Percentiles rank a stretch among this genome's conserved stretches.
Conservation (phyloP, 2,329 filamentous ascomycete species). For the Cercospora sp. region DNA sequence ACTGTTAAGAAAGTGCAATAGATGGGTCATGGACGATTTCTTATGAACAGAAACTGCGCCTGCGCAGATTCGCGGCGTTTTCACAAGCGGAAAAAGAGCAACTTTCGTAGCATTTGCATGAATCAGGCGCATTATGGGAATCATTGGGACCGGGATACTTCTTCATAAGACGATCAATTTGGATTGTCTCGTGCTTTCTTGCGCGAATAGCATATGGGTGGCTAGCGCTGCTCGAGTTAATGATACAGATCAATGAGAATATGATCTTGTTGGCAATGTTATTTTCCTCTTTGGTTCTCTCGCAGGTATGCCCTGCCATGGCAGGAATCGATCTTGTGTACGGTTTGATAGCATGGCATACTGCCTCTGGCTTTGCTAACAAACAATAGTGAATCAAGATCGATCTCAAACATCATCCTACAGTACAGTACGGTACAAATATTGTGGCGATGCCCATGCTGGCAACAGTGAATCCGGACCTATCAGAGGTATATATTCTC, state of each 20-base stretch:
- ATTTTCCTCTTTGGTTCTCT: neutral
- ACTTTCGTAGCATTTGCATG: conserved; percentile 1
- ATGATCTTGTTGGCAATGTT: neutral
- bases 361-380: neutral
- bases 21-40: neutral
- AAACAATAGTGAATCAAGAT: neutral
- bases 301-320: no score
- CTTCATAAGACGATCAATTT: neutral
- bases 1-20: conserved; percentile 41
- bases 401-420: neutral
- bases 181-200: neutral
- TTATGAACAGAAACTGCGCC: conserved; percentile 6
- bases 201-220: neutral
- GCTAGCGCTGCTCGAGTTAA: conserved; percentile 9
- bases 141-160: neutral
- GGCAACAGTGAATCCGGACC: neutral
- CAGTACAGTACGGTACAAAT: neutral
- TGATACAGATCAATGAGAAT: neutral
- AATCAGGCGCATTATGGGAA: neutral
- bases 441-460: neutral
- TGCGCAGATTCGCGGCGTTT: conserved; percentile 12
- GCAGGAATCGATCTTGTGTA: no score
- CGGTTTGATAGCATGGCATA: neutral
- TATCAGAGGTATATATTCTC: neutral
- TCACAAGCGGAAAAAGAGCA: neutral